Evolutionary conservation across 306 rosid species (phyloP).

Genomic region (Gillenia trifoliata): DNA sequence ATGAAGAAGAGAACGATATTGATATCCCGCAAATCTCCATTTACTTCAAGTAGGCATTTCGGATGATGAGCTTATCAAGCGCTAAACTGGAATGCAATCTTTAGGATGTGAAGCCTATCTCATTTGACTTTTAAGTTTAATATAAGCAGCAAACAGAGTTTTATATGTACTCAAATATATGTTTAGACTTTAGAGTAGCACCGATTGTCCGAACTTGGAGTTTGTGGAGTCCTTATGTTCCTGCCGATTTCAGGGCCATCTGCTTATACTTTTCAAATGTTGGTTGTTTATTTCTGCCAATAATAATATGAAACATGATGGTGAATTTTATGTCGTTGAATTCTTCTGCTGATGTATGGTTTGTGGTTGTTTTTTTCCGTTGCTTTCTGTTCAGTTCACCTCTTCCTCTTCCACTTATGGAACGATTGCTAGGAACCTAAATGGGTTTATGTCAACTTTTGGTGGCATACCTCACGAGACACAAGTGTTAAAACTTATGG

Average conservation of each 20-base stretch:
- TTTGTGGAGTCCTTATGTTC: neutral
- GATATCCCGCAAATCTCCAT: constrained; percentile 30
- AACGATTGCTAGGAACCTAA: too few relatives aligned
- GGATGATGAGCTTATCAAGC: neutral
- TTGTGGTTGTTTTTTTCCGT: neutral
- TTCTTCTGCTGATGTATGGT: neutral
- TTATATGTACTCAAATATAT: neutral
- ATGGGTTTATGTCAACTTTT: too few relatives aligned
- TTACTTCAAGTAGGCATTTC: constrained; percentile 30
- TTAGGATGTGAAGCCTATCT: constrained; percentile 5
- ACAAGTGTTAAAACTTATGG: too few relatives aligned
- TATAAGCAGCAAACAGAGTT: neutral
- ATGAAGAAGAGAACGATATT: constrained; percentile 28
- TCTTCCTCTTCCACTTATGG: too few relatives aligned
- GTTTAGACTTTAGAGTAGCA: neutral
- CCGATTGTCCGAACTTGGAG: neutral
- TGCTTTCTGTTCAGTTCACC: too few relatives aligned
- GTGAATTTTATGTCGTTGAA: neutral
- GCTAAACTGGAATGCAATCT: neutral
- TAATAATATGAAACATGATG: neutral
- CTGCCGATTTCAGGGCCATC: neutral
- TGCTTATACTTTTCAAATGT: neutral
- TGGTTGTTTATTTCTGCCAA: neutral
- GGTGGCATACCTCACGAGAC: too few relatives aligned
- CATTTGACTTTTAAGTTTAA: neutral